Conservation (phyloP, 1,139 yeast species). For the Suhomyces maxii region DNA sequence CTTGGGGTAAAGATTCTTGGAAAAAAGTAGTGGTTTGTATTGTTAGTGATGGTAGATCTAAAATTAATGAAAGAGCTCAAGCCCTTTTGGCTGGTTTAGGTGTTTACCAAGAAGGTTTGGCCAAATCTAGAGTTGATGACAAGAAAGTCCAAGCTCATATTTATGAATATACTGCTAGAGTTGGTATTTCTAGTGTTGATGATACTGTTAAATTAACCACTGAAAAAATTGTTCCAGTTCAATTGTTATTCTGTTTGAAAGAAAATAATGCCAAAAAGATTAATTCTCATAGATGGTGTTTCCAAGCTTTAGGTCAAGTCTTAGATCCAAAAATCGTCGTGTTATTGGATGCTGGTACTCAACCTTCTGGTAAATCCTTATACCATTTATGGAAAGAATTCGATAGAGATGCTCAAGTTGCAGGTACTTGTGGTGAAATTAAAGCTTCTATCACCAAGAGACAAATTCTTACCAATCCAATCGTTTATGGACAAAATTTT, state of each 20-base stretch:
- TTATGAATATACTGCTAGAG: constrained; percentile 50
- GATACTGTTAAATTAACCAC: constrained; percentile 50
- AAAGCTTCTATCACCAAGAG: constrained; percentile 41
- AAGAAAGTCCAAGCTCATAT: constrained; percentile 48
- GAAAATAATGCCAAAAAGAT: constrained; percentile 50
- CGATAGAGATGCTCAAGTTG: constrained; percentile 48
- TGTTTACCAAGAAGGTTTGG: constrained; percentile 51
- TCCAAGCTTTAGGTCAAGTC: constrained; percentile 48
- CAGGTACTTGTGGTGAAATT: constrained; percentile 54
- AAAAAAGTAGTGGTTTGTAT: constrained; percentile 50
- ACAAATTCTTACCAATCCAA: constrained; percentile 46
- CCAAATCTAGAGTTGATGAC: constrained; percentile 49
- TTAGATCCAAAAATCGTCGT: constrained; percentile 46
- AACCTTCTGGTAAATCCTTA: constrained; percentile 46
- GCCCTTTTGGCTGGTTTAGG: constrained; percentile 51
- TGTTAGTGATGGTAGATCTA: constrained; percentile 50
- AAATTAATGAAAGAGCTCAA: constrained; percentile 49
- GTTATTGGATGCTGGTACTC: constrained; percentile 50
- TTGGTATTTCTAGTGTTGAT: constrained; percentile 47
- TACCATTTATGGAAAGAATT: constrained; percentile 53
- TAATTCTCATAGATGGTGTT: constrained; percentile 53
- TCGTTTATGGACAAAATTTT: constrained; percentile 50
- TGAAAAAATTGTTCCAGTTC: constrained; percentile 51
- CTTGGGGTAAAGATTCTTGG: constrained; percentile 54
- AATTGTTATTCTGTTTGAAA: constrained; percentile 47